Evolutionary conservation across 345 rosid species (phyloP).

Genomic region (Eucalyptus curtisii): DNA sequence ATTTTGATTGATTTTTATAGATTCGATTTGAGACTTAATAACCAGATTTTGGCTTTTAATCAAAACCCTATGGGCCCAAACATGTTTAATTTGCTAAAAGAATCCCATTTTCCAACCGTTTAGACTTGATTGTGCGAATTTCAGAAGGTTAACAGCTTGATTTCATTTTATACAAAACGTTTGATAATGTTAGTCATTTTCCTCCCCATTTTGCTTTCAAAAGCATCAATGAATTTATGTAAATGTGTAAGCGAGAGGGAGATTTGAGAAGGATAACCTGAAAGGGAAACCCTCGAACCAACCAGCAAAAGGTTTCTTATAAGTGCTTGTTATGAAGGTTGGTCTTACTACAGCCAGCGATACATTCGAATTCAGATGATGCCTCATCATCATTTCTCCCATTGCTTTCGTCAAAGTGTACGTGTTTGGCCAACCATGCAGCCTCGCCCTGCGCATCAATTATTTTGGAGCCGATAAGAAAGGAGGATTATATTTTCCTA

Average conservation of each 20-base stretch:
- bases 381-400: slow-evolving; percentile 28
- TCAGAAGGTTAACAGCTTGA: not conserved
- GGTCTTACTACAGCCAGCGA: slow-evolving; percentile 22
- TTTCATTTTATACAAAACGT: not conserved
- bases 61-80: not conserved
- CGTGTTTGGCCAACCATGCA: slow-evolving; percentile 27
- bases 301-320: slow-evolving; percentile 24
- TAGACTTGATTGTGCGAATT: not conserved
- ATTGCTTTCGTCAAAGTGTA: slow-evolving; percentile 31
- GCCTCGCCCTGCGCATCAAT: slow-evolving; percentile 9
- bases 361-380: slow-evolving; percentile 4
- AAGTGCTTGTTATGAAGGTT: slow-evolving; percentile 26
- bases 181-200: not conserved
- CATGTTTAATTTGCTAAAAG: not conserved
- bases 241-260: not conserved
- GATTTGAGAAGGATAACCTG: not conserved
- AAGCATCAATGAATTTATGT: not conserved
- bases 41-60: not conserved
- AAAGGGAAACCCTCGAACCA: slow-evolving; percentile 23
- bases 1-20: not conserved
- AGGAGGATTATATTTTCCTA: not conserved
- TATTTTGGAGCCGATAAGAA: not conserved
- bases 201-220: not conserved
- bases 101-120: not conserved
- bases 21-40: not conserved